Evolutionary conservation across 306 rosid species (phyloP), one percentile per base, ranked within the genome.

Genomic region (Boehmeria nivea): DNA sequence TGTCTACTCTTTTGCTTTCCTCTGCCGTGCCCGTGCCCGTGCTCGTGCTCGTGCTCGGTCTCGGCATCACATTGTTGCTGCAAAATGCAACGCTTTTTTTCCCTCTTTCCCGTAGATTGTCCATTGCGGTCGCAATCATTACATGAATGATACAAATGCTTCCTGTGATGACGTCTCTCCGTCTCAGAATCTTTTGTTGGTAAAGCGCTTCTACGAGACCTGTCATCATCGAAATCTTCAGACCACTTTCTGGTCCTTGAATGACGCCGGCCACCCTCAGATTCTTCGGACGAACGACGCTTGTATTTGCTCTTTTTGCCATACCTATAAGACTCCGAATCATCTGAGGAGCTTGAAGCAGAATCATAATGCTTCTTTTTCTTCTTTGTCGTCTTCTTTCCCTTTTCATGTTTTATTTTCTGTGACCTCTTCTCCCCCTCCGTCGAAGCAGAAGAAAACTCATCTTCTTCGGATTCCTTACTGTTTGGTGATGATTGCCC

Each of bases 311-410:
- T 73, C 72, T 31, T 80, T 66, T 53, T 49, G 21, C 58, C 59
- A 47, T 37, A 67, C 48, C 67, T 62, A 66, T 73, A 72, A 65
- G 54, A 43, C 63, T 63, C 81, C 6, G 71, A 60, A 58, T 77
- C 48, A 59, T 78, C 95, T 27, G 82, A 73, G 27, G 83, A 76
- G 69, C 82, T 72, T 21, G 82, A 74, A 44, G 67, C 68, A n/a
- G 68, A 66, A 12, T 69, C 61, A 67, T n/a, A n/a, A n/a, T 51
- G 65, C 56, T 54, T 38, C 22, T 3, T 67, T 81, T 62, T 84
- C 75, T 72, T 83, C 63, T 59, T 81, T 43, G 56, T 81, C 50
- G 54, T 70, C 67, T 68, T 78, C 63, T 75, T 77, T 26, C 40
- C 76, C 65, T 48, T 76, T 76, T 78, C 72, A 46, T 28, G 45